Evolutionary conservation across 2,329 filamentous ascomycete species (phyloP).

Genomic region (Periconia digitata): DNA sequence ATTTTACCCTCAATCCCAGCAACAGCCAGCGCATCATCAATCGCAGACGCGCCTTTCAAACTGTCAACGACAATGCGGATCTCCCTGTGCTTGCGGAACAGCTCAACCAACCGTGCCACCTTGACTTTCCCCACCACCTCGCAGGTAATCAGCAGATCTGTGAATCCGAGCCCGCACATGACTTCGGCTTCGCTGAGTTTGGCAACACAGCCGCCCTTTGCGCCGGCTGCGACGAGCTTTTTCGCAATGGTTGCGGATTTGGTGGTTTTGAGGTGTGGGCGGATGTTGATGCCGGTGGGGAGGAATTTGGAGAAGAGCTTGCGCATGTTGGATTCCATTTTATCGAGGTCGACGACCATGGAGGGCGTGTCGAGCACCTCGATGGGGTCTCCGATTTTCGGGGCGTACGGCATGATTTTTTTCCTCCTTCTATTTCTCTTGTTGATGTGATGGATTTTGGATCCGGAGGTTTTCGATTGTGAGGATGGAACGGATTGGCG

Average conservation of each 20-base stretch:
- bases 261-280: slow-evolving; percentile 58
- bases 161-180: slow-evolving; percentile 47
- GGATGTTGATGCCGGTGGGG: slow-evolving; percentile 49
- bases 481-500: neutral
- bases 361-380: slow-evolving; percentile 56
- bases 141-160: slow-evolving; percentile 55
- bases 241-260: slow-evolving; percentile 52
- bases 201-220: slow-evolving; percentile 55
- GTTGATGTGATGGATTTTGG: neutral
- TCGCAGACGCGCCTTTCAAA: slow-evolving; percentile 47
- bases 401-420: slow-evolving; percentile 29
- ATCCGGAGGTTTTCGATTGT: neutral
- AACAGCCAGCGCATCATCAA: slow-evolving; percentile 46
- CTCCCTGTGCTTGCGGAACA: slow-evolving; percentile 43
- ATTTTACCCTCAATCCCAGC: slow-evolving; percentile 45
- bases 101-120: slow-evolving; percentile 49
- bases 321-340: slow-evolving; percentile 55
- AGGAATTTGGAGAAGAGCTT: slow-evolving; percentile 51
- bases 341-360: slow-evolving; percentile 57
- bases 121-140: slow-evolving; percentile 54
- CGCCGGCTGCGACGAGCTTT: slow-evolving; percentile 50
- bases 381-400: slow-evolving; percentile 48
- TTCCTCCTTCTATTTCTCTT: no score
- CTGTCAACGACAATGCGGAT: slow-evolving; percentile 55
- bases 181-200: slow-evolving; percentile 51